Base-by-base conservation (phyloP, 495 filamentous ascomycete genomes). In the Trichodelitschia bisporula region DNA sequence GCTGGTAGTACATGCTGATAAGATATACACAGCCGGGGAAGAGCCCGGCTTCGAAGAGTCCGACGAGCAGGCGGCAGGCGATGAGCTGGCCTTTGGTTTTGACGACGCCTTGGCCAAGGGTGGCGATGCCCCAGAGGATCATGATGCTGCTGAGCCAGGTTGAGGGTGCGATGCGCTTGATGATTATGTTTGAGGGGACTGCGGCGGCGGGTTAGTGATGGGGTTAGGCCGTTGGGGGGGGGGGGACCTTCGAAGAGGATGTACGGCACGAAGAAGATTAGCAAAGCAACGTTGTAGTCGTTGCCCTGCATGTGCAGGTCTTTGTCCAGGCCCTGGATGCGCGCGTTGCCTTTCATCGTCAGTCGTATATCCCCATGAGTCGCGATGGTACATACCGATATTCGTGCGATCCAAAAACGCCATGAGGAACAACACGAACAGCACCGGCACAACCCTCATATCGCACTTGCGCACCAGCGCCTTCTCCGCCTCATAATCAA, bases 1-100 rank as follows among this genome's bases (percentile, higher is more conserved):
- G 58, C 15, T 55, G 59, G 41, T 76, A 77, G 41, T 65, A 75
- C 56, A 64, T 64, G 6, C 58, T 58, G 14, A 66, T 61, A 21
- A 67, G 37, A 37, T 66, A 69, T 6, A 24, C n/a, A n/a, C 21
- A 24, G 18, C n/a, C 48, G 10, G 48, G 48, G 33, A 48, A 50
- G 3, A 49, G 23, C 2, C 48, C 48, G 15, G 26, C 27, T 18
- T 31, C 33, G 18, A 31, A 19, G 4, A 31, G 10, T 5, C 33
- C 33, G 33, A 31, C 5, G 4, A 31, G 12, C 9, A 35, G 19
- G 18, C 33, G 27, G 5, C 4, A 6, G 19, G 21, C 31, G 21
- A 33, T 17, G 15, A 35, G 27, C 8, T 14, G 15, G 17, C n/a
- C 27, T 5, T 33, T 11, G 15, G 27, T 15, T 6, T 18, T 17